Evolutionary conservation across 148 eudicot species (phyloP).

Genomic region (Linanthus parryae): DNA sequence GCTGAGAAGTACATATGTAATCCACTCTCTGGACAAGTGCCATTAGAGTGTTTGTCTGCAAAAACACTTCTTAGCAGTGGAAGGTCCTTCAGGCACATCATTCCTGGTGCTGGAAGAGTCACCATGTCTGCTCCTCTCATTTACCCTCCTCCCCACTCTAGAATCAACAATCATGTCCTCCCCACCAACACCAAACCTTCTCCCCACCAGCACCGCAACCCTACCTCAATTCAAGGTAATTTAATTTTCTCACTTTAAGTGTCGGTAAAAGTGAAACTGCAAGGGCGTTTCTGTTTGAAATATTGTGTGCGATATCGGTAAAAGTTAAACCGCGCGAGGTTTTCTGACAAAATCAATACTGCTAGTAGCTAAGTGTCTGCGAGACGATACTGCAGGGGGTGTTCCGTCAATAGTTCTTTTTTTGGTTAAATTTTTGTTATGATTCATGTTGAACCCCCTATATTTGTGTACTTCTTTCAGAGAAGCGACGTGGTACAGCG

Average conservation of each 20-base stretch:
- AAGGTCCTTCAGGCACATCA: no score
- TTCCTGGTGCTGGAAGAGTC: slow-evolving; percentile 46
- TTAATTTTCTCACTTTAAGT: no score
- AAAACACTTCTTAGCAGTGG: slow-evolving; percentile 78
- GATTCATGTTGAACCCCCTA: neutral
- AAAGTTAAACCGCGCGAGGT: neutral
- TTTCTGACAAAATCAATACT: neutral
- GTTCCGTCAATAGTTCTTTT: neutral
- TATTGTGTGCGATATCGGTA: neutral
- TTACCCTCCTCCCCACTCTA: slow-evolving; percentile 35
- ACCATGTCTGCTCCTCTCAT: slow-evolving; percentile 93
- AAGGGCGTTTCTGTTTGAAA: no score
- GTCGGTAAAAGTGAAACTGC: no score
- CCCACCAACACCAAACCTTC: slow-evolving; percentile 17
- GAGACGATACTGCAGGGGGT: neutral
- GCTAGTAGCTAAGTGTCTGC: neutral
- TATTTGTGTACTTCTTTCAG: slow-evolving; percentile 3
- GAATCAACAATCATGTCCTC: no score
- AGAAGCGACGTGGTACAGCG: slow-evolving; percentile 26
- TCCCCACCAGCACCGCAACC: slow-evolving; percentile 8
- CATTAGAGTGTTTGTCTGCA: slow-evolving; percentile 86
- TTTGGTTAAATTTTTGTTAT: neutral
- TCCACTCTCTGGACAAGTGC: slow-evolving; percentile 88
- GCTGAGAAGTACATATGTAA: slow-evolving; percentile 92
- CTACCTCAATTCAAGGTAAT: slow-evolving; percentile 17